These are phyloP conservation scores for Heracleum sosnowskyi DNA, from an alignment of 129 eudicot genomes.

Conservation along the genomic window DNA sequence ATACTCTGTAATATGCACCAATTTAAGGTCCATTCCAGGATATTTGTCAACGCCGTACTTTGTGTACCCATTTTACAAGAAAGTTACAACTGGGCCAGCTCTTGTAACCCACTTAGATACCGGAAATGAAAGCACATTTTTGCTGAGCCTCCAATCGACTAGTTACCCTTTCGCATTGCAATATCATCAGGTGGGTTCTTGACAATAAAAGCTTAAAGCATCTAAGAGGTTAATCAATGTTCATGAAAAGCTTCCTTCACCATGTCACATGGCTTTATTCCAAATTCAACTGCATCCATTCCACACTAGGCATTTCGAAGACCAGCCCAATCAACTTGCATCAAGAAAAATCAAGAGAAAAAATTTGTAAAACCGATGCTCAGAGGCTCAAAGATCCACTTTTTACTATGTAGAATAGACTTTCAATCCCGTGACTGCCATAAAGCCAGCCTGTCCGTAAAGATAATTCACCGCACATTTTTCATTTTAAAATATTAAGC, in stretches of 20 bases:
- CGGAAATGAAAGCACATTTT: conserved; percentile 87
- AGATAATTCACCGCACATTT: conserved; percentile 48
- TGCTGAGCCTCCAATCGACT: conserved; percentile 94
- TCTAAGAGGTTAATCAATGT: conserved; percentile 76
- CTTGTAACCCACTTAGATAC: conserved; percentile 83
- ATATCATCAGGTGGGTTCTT: conserved; percentile 84
- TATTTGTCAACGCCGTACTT: conserved; percentile 64
- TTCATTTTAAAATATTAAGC: conserved; percentile 54
- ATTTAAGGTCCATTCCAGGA: conserved; percentile 92
- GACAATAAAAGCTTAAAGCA: conserved; percentile 59
- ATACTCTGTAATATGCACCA: conserved; percentile 93
- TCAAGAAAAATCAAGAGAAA: conserved; percentile 78
- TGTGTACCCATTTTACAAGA: conserved; percentile 40
- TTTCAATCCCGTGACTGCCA: conserved; percentile 72
- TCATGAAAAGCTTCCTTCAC: conserved; percentile 77
- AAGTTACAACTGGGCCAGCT: conserved; percentile 63
- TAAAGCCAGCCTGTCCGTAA: conserved; percentile 32
- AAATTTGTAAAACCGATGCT: conserved; percentile 79
- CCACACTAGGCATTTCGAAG: conserved; percentile 92
- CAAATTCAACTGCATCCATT: conserved; percentile 92
- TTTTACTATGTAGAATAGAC: conserved; percentile 88
- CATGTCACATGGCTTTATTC: conserved; percentile 81
- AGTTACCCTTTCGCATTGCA: conserved; percentile 90
- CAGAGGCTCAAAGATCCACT: conserved; percentile 87
- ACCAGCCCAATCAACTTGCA: conserved; percentile 89